Conservation (phyloP, 495 filamentous ascomycete species). For the Podospora pseudopauciseta region DNA sequence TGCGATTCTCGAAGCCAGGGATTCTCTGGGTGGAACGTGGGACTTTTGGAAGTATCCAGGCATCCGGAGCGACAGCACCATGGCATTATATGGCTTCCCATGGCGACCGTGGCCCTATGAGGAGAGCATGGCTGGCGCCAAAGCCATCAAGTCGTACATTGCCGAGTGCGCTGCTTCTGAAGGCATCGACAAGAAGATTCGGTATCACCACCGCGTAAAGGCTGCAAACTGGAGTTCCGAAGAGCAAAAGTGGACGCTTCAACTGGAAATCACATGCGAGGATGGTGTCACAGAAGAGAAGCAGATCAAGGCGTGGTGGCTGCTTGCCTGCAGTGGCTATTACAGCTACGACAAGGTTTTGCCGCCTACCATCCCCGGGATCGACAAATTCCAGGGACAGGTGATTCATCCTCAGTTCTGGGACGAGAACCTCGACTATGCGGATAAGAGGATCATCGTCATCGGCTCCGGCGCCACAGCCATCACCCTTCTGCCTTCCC, state of each 20-base stretch:
- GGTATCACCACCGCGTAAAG: slow-evolving; percentile 54
- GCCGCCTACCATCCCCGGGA: slow-evolving; percentile 53
- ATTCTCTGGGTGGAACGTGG: slow-evolving; percentile 66
- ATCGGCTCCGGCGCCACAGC: slow-evolving; percentile 59
- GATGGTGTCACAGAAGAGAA: slow-evolving; percentile 44
- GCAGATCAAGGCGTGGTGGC: slow-evolving; percentile 48
- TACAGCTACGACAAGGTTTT: slow-evolving; percentile 62
- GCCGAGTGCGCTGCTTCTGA: slow-evolving; percentile 53
- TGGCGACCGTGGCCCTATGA: slow-evolving; percentile 63
- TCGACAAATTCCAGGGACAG: slow-evolving; percentile 54
- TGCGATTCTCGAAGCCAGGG: slow-evolving; percentile 60
- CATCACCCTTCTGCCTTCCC: slow-evolving; percentile 51
- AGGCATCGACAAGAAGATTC: slow-evolving; percentile 61
- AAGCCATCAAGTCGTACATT: slow-evolving; percentile 59
- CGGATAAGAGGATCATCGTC: slow-evolving; percentile 49
- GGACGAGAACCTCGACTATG: slow-evolving; percentile 50
- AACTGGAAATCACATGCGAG: slow-evolving; percentile 38
- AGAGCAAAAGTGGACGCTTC: slow-evolving; percentile 59
- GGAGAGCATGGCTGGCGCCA: slow-evolving; percentile 59
- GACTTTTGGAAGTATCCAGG: slow-evolving; percentile 70
- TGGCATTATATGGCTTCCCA: slow-evolving; percentile 64
- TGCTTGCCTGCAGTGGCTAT: slow-evolving; percentile 65
- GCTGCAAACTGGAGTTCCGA: slow-evolving; percentile 58
- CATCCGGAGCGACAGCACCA: slow-evolving; percentile 63
- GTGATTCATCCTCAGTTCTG: slow-evolving; percentile 64